Base-by-base conservation (phyloP, 345 rosid species). In the Camelina laxa region DNA sequence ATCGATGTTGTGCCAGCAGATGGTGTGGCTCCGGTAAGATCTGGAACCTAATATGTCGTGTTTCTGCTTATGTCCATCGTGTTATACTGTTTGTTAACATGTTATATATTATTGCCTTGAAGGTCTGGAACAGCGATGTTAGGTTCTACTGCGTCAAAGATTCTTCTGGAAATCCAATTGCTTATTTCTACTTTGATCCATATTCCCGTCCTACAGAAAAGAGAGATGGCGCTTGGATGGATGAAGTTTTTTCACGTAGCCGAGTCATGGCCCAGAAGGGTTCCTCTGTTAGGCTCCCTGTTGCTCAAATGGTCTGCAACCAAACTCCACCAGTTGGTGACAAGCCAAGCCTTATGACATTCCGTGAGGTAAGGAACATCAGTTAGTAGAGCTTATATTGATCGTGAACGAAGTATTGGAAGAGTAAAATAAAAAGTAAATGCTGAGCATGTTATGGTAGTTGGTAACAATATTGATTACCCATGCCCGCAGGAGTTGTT, bases 311-410 rank as follows among this genome's bases (percentile, higher is more conserved):
- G 96, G 97, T 91, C 59, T 91, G 97, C 86, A 91, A 94, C 76
- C 97, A 89, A 82, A 88, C 91, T 75, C 97, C 98, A 24, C 98
- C 98, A 22, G 91, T 94, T 30, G 97, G 98, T 51, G 83, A 79
- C 81, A 94, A 89, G 81, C 98, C 98, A 67, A 94, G 98, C 76
- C 96, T 94, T 70, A 94, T 94, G 97, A 94, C 97, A 66, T 94
- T 94, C 79, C 80, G 84, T 15, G 98, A 94, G 96, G 98, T 94
- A 79, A 65, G 48, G 8, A 27, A 39, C 19, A 53, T 27, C 19
- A 64, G 2, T 69, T 55, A 42, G 70, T 61, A 75, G 41, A 41
- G 50, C 63, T 15, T 53, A 16, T 61, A 56, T 45, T 21, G 49
- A 65, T 13, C 45, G 62, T 53, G 31, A 50, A 38, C n/a, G 24